Conservation (phyloP, 495 filamentous ascomycete species). For the Annulohypoxylon moriforme region DNA sequence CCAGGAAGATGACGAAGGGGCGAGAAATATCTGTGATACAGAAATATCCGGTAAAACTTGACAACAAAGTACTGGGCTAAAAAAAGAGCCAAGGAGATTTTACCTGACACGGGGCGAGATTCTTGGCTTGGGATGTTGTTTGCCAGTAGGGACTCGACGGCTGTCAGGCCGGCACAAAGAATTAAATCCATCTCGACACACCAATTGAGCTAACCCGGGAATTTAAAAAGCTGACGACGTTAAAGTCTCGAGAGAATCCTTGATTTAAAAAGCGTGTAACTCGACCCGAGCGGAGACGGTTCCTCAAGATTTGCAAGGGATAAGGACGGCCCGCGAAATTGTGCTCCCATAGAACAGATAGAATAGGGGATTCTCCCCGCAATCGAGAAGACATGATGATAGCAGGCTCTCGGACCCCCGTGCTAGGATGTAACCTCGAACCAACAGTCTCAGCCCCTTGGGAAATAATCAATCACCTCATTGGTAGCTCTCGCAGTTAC, state of each 20-base stretch:
- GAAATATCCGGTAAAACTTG: conserved; percentile 40
- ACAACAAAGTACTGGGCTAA: conserved; percentile 30
- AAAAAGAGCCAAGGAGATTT: conserved; percentile 20
- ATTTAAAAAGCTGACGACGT: not conserved
- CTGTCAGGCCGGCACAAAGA: conserved; percentile 20
- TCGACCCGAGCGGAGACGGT: not conserved
- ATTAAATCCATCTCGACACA: conserved; percentile 12
- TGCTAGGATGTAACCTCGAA: not conserved
- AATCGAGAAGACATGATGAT: not conserved
- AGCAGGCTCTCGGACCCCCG: conserved; percentile 2
- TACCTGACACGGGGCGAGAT: not conserved
- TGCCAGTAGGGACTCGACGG: not conserved
- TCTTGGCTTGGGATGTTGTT: not conserved
- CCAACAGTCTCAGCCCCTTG: conserved; percentile 6
- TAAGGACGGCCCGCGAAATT: conserved; percentile 1
- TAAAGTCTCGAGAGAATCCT: not conserved
- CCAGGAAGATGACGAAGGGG: conserved; percentile 42
- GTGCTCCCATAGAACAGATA: not conserved
- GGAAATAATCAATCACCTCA: conserved; percentile 8
- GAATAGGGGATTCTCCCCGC: conserved; percentile 11
- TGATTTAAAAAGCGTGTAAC: not conserved
- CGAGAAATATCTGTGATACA: conserved; percentile 42
- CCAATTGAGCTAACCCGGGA: not conserved
- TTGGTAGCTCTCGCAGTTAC: not conserved
- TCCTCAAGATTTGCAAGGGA: not conserved